phyloP scores from a whole-genome alignment of 192 early-diverging fungal genomes.

The Podila epigama region DNA sequence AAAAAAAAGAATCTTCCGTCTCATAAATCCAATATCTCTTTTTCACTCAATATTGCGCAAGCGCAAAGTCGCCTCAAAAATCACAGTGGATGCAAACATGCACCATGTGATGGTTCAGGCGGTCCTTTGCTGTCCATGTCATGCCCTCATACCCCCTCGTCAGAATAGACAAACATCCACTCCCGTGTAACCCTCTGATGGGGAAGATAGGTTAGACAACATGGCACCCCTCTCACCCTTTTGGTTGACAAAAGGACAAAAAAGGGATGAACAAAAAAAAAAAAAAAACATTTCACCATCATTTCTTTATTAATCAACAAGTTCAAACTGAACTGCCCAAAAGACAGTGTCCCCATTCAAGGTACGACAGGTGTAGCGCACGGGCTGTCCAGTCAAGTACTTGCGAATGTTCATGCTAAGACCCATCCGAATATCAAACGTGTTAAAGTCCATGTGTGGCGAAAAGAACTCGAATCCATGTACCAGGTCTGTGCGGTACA shows the following conservation, averaged over 20 bases:
- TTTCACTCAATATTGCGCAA: too few species aligned
- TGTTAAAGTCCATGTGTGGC: slow-evolving; percentile 53
- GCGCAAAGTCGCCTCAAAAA: too few species aligned
- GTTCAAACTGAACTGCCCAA: slow-evolving; percentile 46
- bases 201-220: too few species aligned
- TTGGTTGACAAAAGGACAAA: neutral
- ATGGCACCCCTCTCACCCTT: too few species aligned
- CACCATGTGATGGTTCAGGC: too few species aligned
- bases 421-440: slow-evolving; percentile 37
- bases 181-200: too few species aligned
- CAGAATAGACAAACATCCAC: too few species aligned
- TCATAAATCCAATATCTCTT: too few species aligned
- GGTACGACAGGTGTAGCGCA: slow-evolving; percentile 44
- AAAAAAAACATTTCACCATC: neutral
- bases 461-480: slow-evolving; percentile 51
- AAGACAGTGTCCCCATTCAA: slow-evolving; percentile 36
- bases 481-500: slow-evolving; percentile 35
- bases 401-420: slow-evolving; percentile 41
- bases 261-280: neutral
- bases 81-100: too few species aligned
- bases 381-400: slow-evolving; percentile 40
- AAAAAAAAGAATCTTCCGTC: too few species aligned
- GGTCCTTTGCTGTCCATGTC: too few species aligned
- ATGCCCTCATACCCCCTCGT: too few species aligned
- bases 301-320: slow-evolving; percentile 16